A percentile compares a stretch with the other conserved stretches of the same genome.
Evolutionary conservation across 2,329 filamentous ascomycete species (phyloP).

Genomic region (Cladobotryum mycophilum): DNA sequence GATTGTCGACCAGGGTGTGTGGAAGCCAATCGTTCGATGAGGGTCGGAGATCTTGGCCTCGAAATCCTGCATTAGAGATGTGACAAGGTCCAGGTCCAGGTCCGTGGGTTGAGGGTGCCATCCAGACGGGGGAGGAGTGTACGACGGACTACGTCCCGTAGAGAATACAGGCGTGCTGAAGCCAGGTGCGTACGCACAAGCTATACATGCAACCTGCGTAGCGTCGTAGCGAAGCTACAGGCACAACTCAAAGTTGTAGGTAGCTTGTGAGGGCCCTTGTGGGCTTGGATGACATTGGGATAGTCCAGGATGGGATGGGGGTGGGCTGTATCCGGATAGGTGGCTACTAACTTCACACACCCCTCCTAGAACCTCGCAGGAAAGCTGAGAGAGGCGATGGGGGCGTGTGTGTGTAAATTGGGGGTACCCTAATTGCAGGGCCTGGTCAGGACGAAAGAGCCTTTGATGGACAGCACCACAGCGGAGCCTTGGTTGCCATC

Average conservation of each 20-base stretch:
- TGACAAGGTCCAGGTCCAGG: constrained; percentile 14
- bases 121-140: not conserved
- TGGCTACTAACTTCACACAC: not conserved
- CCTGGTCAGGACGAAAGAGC: not conserved
- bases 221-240: too few relatives aligned
- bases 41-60: constrained; percentile 25
- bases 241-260: too few relatives aligned
- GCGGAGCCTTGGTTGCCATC: not conserved
- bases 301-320: too few relatives aligned
- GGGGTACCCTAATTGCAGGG: not conserved
- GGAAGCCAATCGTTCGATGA: constrained; percentile 25
- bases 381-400: not conserved
- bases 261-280: too few relatives aligned
- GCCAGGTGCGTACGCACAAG: not conserved
- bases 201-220: not conserved
- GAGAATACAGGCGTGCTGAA: not conserved
- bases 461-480: too few relatives aligned
- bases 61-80: constrained; percentile 13
- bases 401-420: not conserved
- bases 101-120: constrained; percentile 2
- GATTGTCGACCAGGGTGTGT: constrained; percentile 24
- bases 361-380: not conserved
- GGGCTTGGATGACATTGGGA: too few relatives aligned
- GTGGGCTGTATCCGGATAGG: too few relatives aligned
- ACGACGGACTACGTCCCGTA: not conserved